A percentile compares a stretch with the other conserved stretches of the same genome.
phyloP scores from a whole-genome alignment of 208 protist species.

The Vickermania ingenoplastis region DNA sequence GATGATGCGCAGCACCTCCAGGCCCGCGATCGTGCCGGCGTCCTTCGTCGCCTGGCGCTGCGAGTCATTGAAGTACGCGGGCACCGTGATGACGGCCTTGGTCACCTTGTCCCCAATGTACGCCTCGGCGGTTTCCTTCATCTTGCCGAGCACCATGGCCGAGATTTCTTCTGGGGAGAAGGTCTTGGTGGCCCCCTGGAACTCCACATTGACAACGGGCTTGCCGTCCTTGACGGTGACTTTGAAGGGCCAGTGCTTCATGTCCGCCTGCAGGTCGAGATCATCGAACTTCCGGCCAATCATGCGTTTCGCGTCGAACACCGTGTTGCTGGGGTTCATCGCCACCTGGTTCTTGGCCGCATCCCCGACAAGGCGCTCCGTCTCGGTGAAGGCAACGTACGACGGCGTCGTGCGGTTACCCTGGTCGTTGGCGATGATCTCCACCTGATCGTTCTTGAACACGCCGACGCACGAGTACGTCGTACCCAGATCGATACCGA shows the following conservation, averaged over 20 bases:
- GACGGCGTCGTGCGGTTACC: slow-evolving; percentile 93
- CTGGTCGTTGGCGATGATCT: slow-evolving; percentile 91
- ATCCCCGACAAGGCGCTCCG: slow-evolving; percentile 84
- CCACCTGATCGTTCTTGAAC: slow-evolving; percentile 91
- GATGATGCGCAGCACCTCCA: slow-evolving; percentile 99
- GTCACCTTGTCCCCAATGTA: slow-evolving; percentile 91
- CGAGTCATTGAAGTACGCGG: slow-evolving; percentile 99
- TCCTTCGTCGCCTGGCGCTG: slow-evolving; percentile 99
- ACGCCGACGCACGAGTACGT: slow-evolving; percentile 97
- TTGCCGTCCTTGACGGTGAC: slow-evolving; percentile 83
- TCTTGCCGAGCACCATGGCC: slow-evolving; percentile 87
- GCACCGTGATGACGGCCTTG: slow-evolving; percentile 97
- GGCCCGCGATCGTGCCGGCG: slow-evolving; percentile 94
- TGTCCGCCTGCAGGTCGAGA: slow-evolving; percentile 87
- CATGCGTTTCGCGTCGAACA: slow-evolving; percentile 89
- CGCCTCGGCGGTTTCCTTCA: slow-evolving; percentile 89
- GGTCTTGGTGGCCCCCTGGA: slow-evolving; percentile 50
- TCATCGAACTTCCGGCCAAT: slow-evolving; percentile 92
- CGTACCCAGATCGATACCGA: slow-evolving; percentile 94
- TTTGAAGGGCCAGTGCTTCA: slow-evolving; percentile 92
- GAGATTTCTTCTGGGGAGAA: slow-evolving; percentile 84
- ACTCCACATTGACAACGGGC: slow-evolving; percentile 66
- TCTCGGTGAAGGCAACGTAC: slow-evolving; percentile 94
- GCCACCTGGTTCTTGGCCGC: slow-evolving; percentile 87
- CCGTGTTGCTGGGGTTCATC: slow-evolving; percentile 88